Base-by-base conservation (phyloP, 495 filamentous ascomycete species). In the Penicillium goetzii region DNA sequence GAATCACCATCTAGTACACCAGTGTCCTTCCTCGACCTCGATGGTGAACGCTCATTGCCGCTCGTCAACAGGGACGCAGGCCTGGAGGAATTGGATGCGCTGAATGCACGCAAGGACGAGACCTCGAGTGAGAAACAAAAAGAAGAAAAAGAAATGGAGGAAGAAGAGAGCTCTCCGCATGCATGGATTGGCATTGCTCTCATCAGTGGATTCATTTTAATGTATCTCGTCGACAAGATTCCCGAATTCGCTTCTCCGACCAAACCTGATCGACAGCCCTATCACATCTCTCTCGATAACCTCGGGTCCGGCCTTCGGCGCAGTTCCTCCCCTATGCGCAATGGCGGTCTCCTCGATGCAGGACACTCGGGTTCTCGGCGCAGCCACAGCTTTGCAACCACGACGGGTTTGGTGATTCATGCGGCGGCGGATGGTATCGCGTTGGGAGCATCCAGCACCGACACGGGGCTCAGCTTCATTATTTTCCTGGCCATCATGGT, bases 401-500 rank as follows among this genome's bases (percentile, higher is more conserved):
- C 95, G 15, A 89, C 89, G 0, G 95, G 95, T 1, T 80, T 99
- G 30, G 90, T 97, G n/a, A 98, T 99, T 62, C 95, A 99, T 67
- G 92, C 96, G 1, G 89, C 90, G 10, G 95, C 95, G n/a, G 95
- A 99, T 65, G 95, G 95, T 4, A 97, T 99, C 52, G 95, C 95
- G 0, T 86, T 99, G 68, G 95, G 95, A 4, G 95, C 95, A 25
- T 95, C 92, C 0, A 89, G 87, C 21, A 83, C 88, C 19, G 86
- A 90, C 64, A 85, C 85, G 43, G 90, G 88, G 17, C 78, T 98
- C 8, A 90, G 87, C 34, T 86, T 97, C 41, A 91, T 99, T 65
- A 91, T 99, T 49, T 99, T 99, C 69, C 70, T 97, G 23, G 95
- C 95, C 6, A 96, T 99, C 61, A 93, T 99, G 90, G 84, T 98